These are phyloP conservation scores for Nannochloropsis gaditana DNA, from an alignment of 108 stramenopile species.

Conservation along the genomic window DNA sequence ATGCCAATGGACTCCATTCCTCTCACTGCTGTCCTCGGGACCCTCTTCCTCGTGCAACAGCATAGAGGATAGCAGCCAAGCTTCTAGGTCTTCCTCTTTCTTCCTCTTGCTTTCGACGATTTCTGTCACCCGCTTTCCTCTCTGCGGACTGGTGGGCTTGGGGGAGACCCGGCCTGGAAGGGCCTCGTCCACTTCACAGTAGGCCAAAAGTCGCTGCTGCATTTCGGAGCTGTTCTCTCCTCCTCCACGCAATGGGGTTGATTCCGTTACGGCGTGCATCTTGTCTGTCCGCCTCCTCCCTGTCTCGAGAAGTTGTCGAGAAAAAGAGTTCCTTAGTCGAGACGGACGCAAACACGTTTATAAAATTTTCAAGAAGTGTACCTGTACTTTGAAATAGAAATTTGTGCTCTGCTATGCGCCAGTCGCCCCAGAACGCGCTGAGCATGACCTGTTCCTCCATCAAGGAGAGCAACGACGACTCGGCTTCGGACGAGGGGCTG, in stretches of 20 bases:
- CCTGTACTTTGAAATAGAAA: neutral
- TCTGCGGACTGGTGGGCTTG: no score
- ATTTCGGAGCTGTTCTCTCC: no score
- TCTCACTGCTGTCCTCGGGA: neutral
- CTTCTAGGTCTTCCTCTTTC: slow-evolving; percentile 17
- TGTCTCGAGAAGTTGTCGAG: no score
- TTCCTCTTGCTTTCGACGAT: neutral
- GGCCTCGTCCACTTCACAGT: no score
- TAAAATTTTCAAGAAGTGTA: neutral
- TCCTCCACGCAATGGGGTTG: no score
- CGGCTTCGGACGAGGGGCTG: neutral
- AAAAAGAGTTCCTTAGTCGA: no score
- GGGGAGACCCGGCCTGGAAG: no score
- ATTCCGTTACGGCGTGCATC: no score
- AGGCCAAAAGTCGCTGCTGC: no score
- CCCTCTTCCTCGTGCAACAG: neutral
- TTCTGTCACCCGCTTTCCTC: no score
- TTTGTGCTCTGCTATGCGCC: slow-evolving; percentile 3
- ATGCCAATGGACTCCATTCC: neutral
- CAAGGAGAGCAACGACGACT: neutral
- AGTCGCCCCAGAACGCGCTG: neutral
- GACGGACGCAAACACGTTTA: no score
- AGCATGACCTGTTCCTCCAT: slow-evolving; percentile 17
- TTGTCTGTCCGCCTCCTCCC: no score
- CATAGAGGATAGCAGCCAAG: neutral